Evolutionary conservation across 495 filamentous ascomycete genomes (phyloP), one percentile per base, ranked within the genome.

Genomic region (Mytilinidion resinicola): DNA sequence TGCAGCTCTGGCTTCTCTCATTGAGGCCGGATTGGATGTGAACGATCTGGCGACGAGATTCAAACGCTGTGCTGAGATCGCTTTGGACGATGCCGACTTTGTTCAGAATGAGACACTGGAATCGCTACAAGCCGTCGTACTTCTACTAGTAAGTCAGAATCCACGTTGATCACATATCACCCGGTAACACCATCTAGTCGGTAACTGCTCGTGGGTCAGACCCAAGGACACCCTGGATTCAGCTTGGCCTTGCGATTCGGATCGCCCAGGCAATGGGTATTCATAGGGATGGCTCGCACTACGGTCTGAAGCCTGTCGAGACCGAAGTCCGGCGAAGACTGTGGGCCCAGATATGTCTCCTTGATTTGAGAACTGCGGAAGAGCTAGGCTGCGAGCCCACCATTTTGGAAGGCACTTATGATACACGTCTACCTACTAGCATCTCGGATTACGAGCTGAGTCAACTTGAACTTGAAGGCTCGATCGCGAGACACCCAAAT

Each of bases 341-440:
- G 2, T 64, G 61, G 61, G 61, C 61, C 3, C 61, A 64, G 21
- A 52, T 64, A 3, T 64, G 61, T 42, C 36, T 60, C 15, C 57
- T 64, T 20, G 61, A 64, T 42, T 48, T 50, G 1, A 38, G 53
- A 57, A 53, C 53, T 48, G 61, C 56, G 1, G 61, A 64, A 37
- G 49, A 52, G 8, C 41, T 64, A 34, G 51, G 61, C 25, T 50
- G 61, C 52, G 61, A 64, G 30, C 61, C 61, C 1, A 56, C 56
- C 4, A 60, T 64, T 20, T 10, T 33, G 4, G 17, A 21, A 10
- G 35, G 46, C 15, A 52, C 56, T 11, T 64, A 64, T 25, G 61
- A 64, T 35, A 53, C 61, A 30, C 19, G 20, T 41, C 56, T 64
- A 4, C 61, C 61, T 5, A 11, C 60, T 15, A 60, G 61, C 33